Evolutionary conservation across 768 basidiomycete genomes (phyloP).

Genomic region (Rhizopogon sp.): DNA sequence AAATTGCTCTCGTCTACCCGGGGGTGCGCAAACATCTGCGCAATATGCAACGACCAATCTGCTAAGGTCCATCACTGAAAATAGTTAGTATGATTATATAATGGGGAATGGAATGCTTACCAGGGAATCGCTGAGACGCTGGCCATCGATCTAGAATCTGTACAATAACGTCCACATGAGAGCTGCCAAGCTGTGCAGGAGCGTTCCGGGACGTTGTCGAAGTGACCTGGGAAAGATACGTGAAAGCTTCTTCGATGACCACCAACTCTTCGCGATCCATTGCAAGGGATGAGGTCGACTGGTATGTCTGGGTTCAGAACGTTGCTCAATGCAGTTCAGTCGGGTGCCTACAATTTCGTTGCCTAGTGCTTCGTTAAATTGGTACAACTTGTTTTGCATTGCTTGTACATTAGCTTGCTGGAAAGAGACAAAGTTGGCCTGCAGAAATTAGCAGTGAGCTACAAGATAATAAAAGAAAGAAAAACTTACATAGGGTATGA

Average conservation of each 20-base stretch:
- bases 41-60: conserved; percentile 69
- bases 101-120: conserved; percentile 28
- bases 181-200: conserved; percentile 32
- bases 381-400: conserved; percentile 73
- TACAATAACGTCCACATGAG: conserved; percentile 58
- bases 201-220: conserved; percentile 24
- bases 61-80: conserved; percentile 77
- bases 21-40: conserved; percentile 43
- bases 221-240: conserved; percentile 48
- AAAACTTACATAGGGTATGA: conserved; percentile 48
- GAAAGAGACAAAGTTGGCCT: conserved; percentile 72
- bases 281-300: conserved; percentile 71
- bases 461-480: not conserved
- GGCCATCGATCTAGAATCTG: conserved; percentile 75
- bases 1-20: conserved; percentile 45
- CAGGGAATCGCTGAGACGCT: conserved; percentile 63
- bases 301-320: not conserved
- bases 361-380: conserved; percentile 66
- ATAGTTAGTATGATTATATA: not conserved
- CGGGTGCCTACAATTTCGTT: conserved; percentile 57
- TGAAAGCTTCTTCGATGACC: conserved; percentile 58
- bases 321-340: not conserved
- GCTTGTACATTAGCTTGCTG: conserved; percentile 78
- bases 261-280: conserved; percentile 61
- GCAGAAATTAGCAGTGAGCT: conserved; percentile 1